Base-by-base conservation (phyloP, 164 flowering plant species). In the Aristolochia fimbriata region DNA sequence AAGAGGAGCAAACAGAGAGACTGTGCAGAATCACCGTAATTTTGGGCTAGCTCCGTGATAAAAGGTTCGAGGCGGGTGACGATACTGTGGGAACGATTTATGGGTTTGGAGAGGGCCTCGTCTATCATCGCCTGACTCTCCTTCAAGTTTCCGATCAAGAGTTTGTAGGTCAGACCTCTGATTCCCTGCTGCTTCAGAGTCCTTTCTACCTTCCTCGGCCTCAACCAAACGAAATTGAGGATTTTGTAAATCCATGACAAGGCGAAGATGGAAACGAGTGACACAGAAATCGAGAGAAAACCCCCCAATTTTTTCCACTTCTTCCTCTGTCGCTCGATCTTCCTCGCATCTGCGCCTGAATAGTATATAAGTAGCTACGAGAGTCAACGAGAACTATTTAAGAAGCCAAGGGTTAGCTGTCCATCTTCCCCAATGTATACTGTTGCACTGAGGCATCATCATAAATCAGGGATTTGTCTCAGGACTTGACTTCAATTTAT, bases 41-140 rank as follows among this genome's bases (percentile, higher is more conserved):
- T 55, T 46, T 33, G 52, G 22, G 37, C 60, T 2, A 43, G 16
- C 16, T 70, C 54, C 4, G 19, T 50, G 48, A 60, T 6, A 43
- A 59, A 60, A 14, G 74, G 74, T 15, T 51, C 5, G 7, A 67
- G 55, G 4, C 71, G 71, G 20, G 68, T 68, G 12, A 24, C 31
- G 19, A 72, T 68, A 45, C 41, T 25, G 45, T 69, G 61, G 24
- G 65, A 69, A 3, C 60, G 56, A 13, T n/a, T 37, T 58, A 68
- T 69, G 65, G 72, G 72, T 47, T 64, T 69, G 3, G 72, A 47
- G 0, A 41, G 37, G 24, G 68, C 65, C 55, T 69, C 52, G 15
- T 51, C 20, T 4, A 12, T 31, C 57, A 57, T 4, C 51, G 2
- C 20, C 24, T 10, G 14, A 2, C 27, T 13, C 11, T 69, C 68